Base-by-base conservation (phyloP, 345 rosid genomes). In the Euclidium syriacum region DNA sequence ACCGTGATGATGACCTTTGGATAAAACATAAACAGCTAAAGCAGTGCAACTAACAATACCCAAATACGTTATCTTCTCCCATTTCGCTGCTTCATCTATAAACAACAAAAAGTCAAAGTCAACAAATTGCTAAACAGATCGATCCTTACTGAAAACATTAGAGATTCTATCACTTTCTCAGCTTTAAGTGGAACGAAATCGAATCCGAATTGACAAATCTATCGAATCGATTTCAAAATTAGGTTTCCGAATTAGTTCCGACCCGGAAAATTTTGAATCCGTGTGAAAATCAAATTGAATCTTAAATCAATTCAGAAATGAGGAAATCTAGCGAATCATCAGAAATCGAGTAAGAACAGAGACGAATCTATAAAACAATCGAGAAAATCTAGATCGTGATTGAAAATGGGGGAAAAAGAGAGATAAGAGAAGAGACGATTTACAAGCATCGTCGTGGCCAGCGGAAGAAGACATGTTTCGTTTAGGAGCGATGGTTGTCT, bases 21-120 rank as follows among this genome's bases (percentile, higher is more conserved):
- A 87, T 48, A 94, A 79, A 61, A 44, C 73, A 58, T 69, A 79
- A 41, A 55, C 10, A 0, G 85, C 84, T 51, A 94, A 41, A 19
- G 64, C 34, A n/a, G 83, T 78, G 83, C 99, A 94, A 3, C 82
- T 19, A 39, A 72, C 86, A 51, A 81, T 76, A 12, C 95, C 99
- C 15, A 81, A 11, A 67, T 85, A 85, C 0, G 97, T 82, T 39
- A 94, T 89, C 84, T 85, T 89, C 88, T 89, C 88, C 99, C 99
- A 94, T 25, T 94, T 94, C 0, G 84, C 94, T 5, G 87, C 80
- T 75, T 89, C 99, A 65, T 68, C 99, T 89, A 29, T 5, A 29
- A n/a, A n/a, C n/a, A n/a, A n/a, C n/a, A n/a, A n/a, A n/a, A n/a
- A n/a, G n/a, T n/a, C n/a, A n/a, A n/a, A n/a, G n/a, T n/a, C n/a